Conservation (phyloP, 2,329 filamentous ascomycete genomes). For the Colletotrichum incanum region DNA sequence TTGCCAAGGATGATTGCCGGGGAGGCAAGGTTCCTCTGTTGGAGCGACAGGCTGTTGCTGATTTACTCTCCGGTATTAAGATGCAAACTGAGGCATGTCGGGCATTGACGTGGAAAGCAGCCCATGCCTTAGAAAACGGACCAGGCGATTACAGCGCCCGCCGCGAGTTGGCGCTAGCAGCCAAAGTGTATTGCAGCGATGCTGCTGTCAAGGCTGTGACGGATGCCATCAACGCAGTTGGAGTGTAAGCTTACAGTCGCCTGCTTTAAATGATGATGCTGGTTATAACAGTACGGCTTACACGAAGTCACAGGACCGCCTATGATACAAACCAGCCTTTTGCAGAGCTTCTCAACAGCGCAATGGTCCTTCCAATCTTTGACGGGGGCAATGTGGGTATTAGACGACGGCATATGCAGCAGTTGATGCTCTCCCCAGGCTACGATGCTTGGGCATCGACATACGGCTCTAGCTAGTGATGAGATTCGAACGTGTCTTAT, state of each 20-base stretch:
- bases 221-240: conserved; percentile 67
- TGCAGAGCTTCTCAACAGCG: conserved; percentile 26
- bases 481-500: no score
- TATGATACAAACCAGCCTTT: conserved; percentile 5
- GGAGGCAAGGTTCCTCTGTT: conserved; percentile 62
- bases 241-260: conserved; percentile 56
- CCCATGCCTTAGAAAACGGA: conserved; percentile 59
- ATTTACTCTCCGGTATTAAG: conserved; percentile 67
- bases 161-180: conserved; percentile 63
- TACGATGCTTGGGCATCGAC: conserved; percentile 28
- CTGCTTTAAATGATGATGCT: not conserved
- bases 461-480: not conserved
- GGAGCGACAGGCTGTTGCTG: conserved; percentile 65
- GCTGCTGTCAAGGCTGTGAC: conserved; percentile 62
- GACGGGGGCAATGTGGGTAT: conserved; percentile 44
- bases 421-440: conserved; percentile 5
- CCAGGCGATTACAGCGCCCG: conserved; percentile 56
- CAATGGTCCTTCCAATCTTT: conserved; percentile 37
- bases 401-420: conserved; percentile 33
- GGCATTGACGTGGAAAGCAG: conserved; percentile 67
- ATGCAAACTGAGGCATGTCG: conserved; percentile 66
- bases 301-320: not conserved
- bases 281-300: not conserved
- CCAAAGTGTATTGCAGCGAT: conserved; percentile 68
- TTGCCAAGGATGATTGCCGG: conserved; percentile 63